phyloP scores from a whole-genome alignment of 768 basidiomycete species.

The Lactarius indigo region DNA sequence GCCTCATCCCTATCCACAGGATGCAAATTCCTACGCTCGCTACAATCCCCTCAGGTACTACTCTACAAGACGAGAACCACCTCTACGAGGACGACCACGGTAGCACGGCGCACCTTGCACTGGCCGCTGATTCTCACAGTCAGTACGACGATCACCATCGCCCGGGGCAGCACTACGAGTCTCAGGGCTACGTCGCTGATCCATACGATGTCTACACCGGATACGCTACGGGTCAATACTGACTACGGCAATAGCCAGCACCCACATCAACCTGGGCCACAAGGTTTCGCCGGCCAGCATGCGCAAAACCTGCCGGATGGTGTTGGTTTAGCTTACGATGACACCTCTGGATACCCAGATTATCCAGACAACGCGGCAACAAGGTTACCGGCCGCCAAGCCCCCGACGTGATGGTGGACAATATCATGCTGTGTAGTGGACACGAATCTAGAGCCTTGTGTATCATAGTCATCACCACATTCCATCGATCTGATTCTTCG shows the following conservation, averaged over 20 bases:
- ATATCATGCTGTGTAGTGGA: conserved; percentile 15
- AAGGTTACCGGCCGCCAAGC: not conserved
- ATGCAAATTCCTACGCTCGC: conserved; percentile 46
- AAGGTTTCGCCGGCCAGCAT: conserved; percentile 6
- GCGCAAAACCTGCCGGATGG: not conserved
- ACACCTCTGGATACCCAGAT: not conserved
- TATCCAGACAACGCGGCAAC: not conserved
- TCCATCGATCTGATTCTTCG: not conserved
- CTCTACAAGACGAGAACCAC: conserved; percentile 50
- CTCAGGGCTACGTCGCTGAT: conserved; percentile 37
- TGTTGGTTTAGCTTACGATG: conserved; percentile 11
- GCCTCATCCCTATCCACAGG: conserved; percentile 57
- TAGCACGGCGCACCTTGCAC: conserved; percentile 56
- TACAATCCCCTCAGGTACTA: conserved; percentile 58
- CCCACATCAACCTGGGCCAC: conserved; percentile 2
- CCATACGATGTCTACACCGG: conserved; percentile 48
- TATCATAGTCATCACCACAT: conserved; percentile 32
- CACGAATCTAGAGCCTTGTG: not conserved
- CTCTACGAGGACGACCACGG: conserved; percentile 69
- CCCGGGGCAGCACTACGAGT: not conserved
- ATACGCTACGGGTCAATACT: conserved; percentile 7
- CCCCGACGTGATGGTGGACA: not conserved
- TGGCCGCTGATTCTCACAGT: conserved; percentile 56
- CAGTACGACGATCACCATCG: conserved; percentile 34
- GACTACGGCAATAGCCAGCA: conserved; percentile 7